phyloP scores from a whole-genome alignment of 2,329 filamentous ascomycete genomes.

The Colletotrichum sojae region DNA sequence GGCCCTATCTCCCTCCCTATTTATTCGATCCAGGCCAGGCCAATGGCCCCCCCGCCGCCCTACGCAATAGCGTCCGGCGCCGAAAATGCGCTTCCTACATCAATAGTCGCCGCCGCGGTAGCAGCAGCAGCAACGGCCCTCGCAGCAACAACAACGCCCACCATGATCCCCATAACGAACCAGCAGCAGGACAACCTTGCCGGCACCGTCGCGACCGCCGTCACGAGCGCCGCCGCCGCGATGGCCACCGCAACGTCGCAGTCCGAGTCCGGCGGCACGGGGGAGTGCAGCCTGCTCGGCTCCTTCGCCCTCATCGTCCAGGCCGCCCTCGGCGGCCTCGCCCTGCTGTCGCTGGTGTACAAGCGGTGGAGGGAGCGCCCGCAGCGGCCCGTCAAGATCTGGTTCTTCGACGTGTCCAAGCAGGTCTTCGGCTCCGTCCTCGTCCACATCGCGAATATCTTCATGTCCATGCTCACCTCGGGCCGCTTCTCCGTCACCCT shows the following conservation, averaged over 20 bases:
- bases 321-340: conserved; percentile 85
- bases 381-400: conserved; percentile 93
- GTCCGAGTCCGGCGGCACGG: conserved; percentile 63
- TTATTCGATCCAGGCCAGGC: conserved; percentile 19
- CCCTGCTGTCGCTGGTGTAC: conserved; percentile 88
- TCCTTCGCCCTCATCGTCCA: conserved; percentile 94
- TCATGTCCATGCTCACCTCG: conserved; percentile 96
- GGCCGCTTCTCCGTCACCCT: conserved; percentile 82
- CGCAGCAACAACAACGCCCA: conserved; percentile 16
- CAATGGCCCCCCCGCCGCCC: conserved; percentile 39
- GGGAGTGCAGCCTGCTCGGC: conserved; percentile 89
- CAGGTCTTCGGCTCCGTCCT: conserved; percentile 95
- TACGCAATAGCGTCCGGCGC: conserved; percentile 37
- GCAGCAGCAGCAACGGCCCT: conserved; percentile 32
- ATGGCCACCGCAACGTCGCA: conserved; percentile 45
- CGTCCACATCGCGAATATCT: conserved; percentile 91
- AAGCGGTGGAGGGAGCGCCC: conserved; percentile 95
- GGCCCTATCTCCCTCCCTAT: conserved; percentile 15
- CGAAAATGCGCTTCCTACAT: conserved; percentile 31
- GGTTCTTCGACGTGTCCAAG: conserved; percentile 98
- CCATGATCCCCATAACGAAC: conserved; percentile 33
- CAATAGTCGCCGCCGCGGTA: conserved; percentile 33
- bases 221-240: conserved; percentile 48
- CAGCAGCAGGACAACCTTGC: conserved; percentile 39
- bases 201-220: conserved; percentile 48